Evolutionary conservation across 1,284 basidiomycete species (phyloP), one percentile per base, ranked within the genome.

Genomic region (Cryptococcus hybrid): DNA sequence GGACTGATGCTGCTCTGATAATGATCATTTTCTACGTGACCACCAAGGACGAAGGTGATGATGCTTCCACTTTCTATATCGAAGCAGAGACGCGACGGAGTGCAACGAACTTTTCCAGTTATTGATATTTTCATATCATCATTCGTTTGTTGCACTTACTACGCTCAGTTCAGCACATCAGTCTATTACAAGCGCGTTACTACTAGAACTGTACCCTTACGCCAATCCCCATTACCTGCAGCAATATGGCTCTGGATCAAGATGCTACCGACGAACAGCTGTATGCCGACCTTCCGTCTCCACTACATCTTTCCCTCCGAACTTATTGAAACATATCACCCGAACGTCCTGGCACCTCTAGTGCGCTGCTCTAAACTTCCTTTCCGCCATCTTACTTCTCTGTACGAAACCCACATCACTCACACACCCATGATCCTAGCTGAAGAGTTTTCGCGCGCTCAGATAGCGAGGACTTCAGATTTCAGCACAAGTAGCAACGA

Each of bases 381-480:
- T 2, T 85, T 85, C 66, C 78, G 84, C 6, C 80, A 83, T 53
- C 77, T 84, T 1, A 80, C 81, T 3, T 81, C 83, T 1, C 76
- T 79, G 37, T 85, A 84, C 70, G 80, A 84, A 51, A 81, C 80
- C 4, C 84, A 84, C 59, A 82, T 85, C 55, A 84, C 83, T 2
- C 79, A 81, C 54, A 84, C 84, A 13, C 84, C 84, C 1, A 85
- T 85, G 84, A 84, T 84, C 36, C 78, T 85, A 50, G 82, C 77
- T 1, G 70, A 75, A 51, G 83, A 85, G 67, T 85, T 84, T 67
- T 81, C 80, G 38, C 78, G 84, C 12, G 82, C 82, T 4, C 78
- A 81, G 52, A 78, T 76, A 4, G 84, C 83, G 1, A 70, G 84
- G 45, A 76, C 81, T 18, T 73, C 80, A 3, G 84, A 85, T 64